Conservation (phyloP, 140 eudicot genomes). For the Artemisia princeps region DNA sequence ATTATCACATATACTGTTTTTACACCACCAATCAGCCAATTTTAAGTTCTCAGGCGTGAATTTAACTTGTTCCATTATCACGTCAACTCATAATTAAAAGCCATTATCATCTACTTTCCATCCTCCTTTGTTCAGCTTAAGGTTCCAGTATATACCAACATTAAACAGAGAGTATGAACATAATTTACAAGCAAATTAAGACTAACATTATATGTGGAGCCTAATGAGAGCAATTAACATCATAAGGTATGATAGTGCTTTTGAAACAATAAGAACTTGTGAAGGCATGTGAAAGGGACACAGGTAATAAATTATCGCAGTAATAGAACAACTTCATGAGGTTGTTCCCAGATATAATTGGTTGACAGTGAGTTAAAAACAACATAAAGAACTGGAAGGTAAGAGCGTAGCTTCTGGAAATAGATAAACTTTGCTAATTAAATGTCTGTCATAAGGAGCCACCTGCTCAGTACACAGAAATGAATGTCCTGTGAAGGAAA, state of each 20-base stretch:
- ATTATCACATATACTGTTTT: not conserved
- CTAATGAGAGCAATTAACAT: not conserved
- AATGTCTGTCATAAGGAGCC: not conserved
- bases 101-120: too few species aligned
- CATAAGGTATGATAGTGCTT: not conserved
- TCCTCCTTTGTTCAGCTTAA: not conserved
- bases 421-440: not conserved
- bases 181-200: not conserved
- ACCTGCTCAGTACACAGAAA: slow-evolving; percentile 2
- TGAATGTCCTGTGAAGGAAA: not conserved
- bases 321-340: not conserved
- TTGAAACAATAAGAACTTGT: not conserved
- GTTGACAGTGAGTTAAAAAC: not conserved
- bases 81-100: not conserved
- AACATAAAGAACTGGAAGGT: not conserved
- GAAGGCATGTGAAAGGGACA: not conserved
- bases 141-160: not conserved
- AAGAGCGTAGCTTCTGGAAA: slow-evolving; percentile 12
- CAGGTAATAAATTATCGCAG: not conserved
- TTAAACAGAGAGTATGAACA: not conserved
- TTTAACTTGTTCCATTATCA: not conserved
- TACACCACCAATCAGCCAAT: not conserved
- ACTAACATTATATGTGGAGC: not conserved
- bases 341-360: not conserved
- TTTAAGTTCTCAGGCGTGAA: not conserved